phyloP scores from a whole-genome alignment of 441 rosid genomes.

The Macaranga tanarius region DNA sequence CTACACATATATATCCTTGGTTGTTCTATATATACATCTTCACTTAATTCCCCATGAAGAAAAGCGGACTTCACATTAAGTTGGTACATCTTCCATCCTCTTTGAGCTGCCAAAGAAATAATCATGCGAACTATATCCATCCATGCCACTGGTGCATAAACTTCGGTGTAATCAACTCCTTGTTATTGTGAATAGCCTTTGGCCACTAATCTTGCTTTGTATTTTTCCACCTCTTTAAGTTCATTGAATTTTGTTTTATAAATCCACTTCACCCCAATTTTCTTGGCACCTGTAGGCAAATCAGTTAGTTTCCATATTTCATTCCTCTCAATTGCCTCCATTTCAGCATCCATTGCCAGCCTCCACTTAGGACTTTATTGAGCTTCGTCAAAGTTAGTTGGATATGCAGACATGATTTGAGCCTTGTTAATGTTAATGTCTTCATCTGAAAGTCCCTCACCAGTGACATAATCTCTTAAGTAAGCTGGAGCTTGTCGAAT shows the following conservation, averaged over 20 bases:
- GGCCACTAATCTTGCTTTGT: neutral
- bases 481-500: neutral
- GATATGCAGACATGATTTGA: neutral
- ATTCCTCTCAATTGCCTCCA: neutral
- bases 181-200: neutral
- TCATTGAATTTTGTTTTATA: slow-evolving; percentile 1
- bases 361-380: neutral
- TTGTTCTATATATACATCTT: neutral
- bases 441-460: neutral
- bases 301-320: neutral
- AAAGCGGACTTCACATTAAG: neutral
- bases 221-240: neutral
- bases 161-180: neutral
- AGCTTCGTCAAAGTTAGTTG: neutral
- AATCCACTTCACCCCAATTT: slow-evolving; percentile 2
- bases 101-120: neutral
- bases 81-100: neutral
- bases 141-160: neutral
- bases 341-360: neutral
- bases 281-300: neutral
- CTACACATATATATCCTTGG: neutral
- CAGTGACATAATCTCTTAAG: neutral
- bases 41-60: neutral
- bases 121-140: neutral
- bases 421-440: neutral